Conservation (phyloP, 2,329 filamentous ascomycete species). For the Aureobasidium sp. region DNA sequence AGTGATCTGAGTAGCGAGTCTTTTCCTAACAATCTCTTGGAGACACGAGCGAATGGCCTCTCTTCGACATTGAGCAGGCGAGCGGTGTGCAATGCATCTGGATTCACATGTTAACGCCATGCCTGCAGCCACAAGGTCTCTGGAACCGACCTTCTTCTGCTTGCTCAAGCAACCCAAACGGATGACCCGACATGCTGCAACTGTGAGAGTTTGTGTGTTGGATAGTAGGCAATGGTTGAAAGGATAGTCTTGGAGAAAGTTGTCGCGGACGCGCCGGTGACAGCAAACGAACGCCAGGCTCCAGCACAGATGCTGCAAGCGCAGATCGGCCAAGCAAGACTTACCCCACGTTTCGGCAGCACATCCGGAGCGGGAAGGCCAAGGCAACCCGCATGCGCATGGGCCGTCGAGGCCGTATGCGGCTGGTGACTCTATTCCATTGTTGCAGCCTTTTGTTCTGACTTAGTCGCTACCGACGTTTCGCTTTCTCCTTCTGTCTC, state of each 20-base stretch:
- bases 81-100: conserved; percentile 76
- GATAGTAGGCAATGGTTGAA: background rate
- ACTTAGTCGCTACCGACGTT: background rate
- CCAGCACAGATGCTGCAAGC: background rate
- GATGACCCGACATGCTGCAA: conserved; percentile 1
- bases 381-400: background rate
- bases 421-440: background rate
- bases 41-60: conserved; percentile 82
- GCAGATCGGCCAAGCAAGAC: conserved; percentile 7
- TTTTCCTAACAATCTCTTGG: conserved; percentile 67
- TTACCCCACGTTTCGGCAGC: background rate
- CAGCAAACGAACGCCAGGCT: conserved; percentile 1
- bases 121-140: conserved; percentile 17
- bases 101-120: background rate
- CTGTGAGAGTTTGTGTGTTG: background rate
- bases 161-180: conserved; percentile 58
- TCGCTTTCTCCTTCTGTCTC: background rate
- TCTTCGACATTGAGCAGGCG: conserved; percentile 87
- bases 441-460: background rate
- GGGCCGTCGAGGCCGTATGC: background rate
- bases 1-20: conserved; percentile 55
- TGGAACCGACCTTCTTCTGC: conserved; percentile 52
- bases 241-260: background rate
- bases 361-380: background rate
- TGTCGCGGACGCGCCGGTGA: background rate